Conservation (phyloP, 331 rosid genomes). For the Quercus phellos region DNA sequence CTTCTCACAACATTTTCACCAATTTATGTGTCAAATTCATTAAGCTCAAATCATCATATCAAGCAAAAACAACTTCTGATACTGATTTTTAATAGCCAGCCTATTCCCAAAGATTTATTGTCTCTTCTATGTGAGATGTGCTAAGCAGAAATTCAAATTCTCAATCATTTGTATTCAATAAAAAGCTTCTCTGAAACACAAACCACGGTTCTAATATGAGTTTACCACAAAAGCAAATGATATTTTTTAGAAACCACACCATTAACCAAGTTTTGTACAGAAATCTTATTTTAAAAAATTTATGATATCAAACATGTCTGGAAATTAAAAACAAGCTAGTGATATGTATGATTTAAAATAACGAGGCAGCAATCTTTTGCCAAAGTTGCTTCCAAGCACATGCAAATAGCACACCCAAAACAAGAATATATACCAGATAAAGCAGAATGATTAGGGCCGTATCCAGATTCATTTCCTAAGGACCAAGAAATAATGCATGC, state of each 20-base stretch:
- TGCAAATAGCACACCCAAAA: background rate
- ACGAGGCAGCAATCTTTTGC: background rate
- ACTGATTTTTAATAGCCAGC: background rate
- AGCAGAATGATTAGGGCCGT: slow-evolving; percentile 92
- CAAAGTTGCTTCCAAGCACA: background rate
- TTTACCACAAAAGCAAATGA: background rate
- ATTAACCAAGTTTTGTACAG: background rate
- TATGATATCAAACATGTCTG: background rate
- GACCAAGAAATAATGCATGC: slow-evolving; percentile 87
- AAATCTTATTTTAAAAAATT: background rate
- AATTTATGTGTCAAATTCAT: background rate
- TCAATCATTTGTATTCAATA: background rate
- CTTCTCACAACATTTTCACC: background rate
- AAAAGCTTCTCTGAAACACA: background rate
- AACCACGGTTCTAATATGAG: background rate
- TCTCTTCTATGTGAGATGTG: background rate
- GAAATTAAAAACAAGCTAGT: background rate
- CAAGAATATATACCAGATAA: slow-evolving; percentile 52
- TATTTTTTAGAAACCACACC: background rate
- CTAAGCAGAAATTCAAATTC: too few relatives aligned
- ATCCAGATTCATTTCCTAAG: slow-evolving; percentile 89
- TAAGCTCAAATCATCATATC: background rate
- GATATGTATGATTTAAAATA: background rate
- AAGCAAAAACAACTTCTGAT: background rate
- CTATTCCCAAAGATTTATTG: background rate